Conservation (phyloP, 129 eudicot species). For the Saussurea involucrata region DNA sequence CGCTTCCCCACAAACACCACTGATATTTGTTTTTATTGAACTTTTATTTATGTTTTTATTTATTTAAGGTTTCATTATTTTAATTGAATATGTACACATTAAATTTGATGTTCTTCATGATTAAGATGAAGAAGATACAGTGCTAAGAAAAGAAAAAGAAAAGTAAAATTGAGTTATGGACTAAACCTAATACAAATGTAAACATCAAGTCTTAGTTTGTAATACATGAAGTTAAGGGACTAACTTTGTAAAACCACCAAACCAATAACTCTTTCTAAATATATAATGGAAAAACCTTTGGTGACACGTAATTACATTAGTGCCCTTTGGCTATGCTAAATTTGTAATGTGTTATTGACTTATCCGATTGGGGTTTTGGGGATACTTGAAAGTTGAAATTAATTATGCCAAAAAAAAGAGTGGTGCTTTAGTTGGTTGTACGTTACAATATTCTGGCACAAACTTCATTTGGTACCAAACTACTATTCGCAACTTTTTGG, state of each 20-base stretch:
- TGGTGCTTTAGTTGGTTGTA: conserved; percentile 5
- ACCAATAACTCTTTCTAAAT: not conserved
- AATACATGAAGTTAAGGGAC: not conserved
- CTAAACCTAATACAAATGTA: not conserved
- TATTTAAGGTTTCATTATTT: too few relatives aligned
- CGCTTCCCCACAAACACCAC: not conserved
- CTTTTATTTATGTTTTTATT: too few relatives aligned
- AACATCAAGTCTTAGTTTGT: not conserved
- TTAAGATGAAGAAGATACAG: not conserved
- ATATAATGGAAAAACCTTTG: not conserved
- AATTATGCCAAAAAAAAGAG: not conserved
- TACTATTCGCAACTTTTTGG: not conserved
- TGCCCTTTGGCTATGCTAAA: not conserved
- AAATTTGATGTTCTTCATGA: too few relatives aligned
- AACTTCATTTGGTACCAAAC: conserved; percentile 13
- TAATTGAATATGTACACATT: too few relatives aligned
- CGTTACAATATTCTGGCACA: conserved; percentile 1
- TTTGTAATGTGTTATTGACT: not conserved
- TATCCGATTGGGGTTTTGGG: not conserved
- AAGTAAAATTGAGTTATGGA: too few relatives aligned
- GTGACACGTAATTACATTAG: not conserved
- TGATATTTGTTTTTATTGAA: too few relatives aligned
- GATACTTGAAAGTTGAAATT: conserved; percentile 5
- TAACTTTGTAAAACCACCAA: not conserved
- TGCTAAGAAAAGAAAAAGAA: not conserved